Conservation (phyloP, 768 basidiomycete genomes). For the Mycena galericulata region DNA sequence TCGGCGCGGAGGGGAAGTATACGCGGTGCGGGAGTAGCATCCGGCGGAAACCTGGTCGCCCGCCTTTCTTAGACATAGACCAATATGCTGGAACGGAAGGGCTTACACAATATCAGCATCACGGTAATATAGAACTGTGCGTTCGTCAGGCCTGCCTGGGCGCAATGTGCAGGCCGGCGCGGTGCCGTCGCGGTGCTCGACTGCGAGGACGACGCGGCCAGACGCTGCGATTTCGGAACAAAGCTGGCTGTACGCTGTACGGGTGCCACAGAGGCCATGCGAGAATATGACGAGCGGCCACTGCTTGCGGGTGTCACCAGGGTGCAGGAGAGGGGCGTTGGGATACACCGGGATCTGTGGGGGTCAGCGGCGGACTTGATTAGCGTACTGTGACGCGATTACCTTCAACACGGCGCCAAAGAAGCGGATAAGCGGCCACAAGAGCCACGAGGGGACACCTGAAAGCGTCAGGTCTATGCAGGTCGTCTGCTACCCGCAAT, state of each 20-base stretch:
- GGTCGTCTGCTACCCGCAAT: neutral
- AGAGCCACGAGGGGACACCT: constrained; percentile 57
- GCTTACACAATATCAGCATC: constrained; percentile 69
- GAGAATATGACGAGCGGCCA: constrained; percentile 90
- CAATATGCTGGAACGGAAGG: neutral
- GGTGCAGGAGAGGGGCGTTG: constrained; percentile 65
- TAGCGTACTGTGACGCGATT: constrained; percentile 4
- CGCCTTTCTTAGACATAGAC: neutral
- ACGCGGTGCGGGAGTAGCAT: constrained; percentile 30
- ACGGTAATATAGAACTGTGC: constrained; percentile 62
- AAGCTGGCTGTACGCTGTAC: constrained; percentile 81
- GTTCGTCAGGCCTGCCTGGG: constrained; percentile 45
- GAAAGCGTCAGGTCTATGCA: neutral
- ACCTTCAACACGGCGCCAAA: constrained; percentile 65
- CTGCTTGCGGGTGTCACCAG: constrained; percentile 46
- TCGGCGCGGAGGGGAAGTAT: constrained; percentile 66
- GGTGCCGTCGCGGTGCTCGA: constrained; percentile 89
- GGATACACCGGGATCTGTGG: constrained; percentile 67
- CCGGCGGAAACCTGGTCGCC: constrained; percentile 28
- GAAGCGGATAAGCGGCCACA: constrained; percentile 64
- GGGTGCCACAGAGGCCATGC: constrained; percentile 83
- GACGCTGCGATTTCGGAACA: constrained; percentile 80
- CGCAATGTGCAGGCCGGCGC: constrained; percentile 63
- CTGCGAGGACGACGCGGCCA: constrained; percentile 83
- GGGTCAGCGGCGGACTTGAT: neutral